Evolutionary conservation across 208 protist genomes (phyloP).

Genomic region (Entamoeba dispar): DNA sequence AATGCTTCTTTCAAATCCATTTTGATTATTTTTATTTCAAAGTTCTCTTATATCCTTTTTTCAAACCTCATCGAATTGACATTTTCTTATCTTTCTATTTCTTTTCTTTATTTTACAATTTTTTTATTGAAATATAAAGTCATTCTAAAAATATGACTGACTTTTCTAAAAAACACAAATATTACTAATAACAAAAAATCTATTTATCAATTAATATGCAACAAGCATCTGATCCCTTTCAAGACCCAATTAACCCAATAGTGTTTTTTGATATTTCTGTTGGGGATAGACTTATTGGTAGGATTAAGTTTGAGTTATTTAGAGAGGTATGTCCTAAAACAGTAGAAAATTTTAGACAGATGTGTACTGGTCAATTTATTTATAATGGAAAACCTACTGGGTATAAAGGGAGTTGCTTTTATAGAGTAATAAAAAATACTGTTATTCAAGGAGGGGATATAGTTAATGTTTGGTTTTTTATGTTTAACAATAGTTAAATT

Average conservation of each 20-base stretch:
- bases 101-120: too few species aligned
- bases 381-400: constrained; percentile 59
- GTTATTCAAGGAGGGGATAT: constrained; percentile 78
- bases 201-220: too few species aligned
- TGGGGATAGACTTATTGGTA: constrained; percentile 10
- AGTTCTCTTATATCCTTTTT: too few species aligned
- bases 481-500: too few species aligned
- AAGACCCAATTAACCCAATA: not conserved
- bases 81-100: too few species aligned
- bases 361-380: constrained; percentile 45
- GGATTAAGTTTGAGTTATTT: constrained; percentile 61
- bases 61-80: too few species aligned
- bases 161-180: too few species aligned
- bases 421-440: constrained; percentile 63
- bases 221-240: not conserved
- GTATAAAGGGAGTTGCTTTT: constrained; percentile 76
- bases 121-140: too few species aligned
- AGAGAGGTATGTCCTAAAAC: constrained; percentile 53
- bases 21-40: too few species aligned
- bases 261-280: constrained; percentile 25
- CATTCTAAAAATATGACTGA: too few species aligned
- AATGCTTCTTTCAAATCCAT: too few species aligned
- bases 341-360: constrained; percentile 61
- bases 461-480: constrained; percentile 36
- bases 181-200: too few species aligned